Evolutionary conservation across 2,329 filamentous ascomycete species (phyloP).

Genomic region (Nothomitra cinnamomea): DNA sequence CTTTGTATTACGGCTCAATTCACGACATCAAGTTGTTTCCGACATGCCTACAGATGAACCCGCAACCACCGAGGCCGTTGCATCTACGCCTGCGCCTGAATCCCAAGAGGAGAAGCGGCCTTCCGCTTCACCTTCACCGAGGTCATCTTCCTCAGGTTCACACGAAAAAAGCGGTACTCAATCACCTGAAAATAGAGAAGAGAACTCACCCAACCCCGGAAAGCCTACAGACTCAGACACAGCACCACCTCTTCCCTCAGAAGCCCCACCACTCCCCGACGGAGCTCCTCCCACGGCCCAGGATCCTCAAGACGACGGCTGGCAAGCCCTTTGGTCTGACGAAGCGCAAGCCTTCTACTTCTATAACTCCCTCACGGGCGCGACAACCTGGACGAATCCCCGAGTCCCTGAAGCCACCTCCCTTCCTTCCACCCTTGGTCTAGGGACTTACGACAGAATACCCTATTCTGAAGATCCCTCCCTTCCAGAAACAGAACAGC

Average conservation of each 20-base stretch:
- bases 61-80: no score
- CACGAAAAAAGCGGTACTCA: neutral
- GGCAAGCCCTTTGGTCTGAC: constrained; percentile 65
- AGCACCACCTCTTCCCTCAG: neutral
- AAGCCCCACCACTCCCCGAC: constrained; percentile 30
- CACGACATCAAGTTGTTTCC: no score
- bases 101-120: no score
- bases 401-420: constrained; percentile 38
- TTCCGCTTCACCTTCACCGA: no score
- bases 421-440: constrained; percentile 11
- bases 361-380: constrained; percentile 60
- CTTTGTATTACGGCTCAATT: no score
- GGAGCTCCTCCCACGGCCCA: constrained; percentile 27
- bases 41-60: no score
- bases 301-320: constrained; percentile 53
- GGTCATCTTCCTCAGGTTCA: neutral
- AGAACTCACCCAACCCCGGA: neutral
- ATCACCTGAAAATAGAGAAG: neutral
- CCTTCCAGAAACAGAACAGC: constrained; percentile 6
- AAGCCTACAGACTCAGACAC: neutral
- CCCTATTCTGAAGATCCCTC: constrained; percentile 14
- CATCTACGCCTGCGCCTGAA: no score
- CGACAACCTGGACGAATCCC: constrained; percentile 75
- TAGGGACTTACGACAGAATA: constrained; percentile 14
- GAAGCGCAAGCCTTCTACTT: constrained; percentile 60